Evolutionary conservation across 192 early-diverging fungal species (phyloP).

Genomic region (Entomortierella lignicola): DNA sequence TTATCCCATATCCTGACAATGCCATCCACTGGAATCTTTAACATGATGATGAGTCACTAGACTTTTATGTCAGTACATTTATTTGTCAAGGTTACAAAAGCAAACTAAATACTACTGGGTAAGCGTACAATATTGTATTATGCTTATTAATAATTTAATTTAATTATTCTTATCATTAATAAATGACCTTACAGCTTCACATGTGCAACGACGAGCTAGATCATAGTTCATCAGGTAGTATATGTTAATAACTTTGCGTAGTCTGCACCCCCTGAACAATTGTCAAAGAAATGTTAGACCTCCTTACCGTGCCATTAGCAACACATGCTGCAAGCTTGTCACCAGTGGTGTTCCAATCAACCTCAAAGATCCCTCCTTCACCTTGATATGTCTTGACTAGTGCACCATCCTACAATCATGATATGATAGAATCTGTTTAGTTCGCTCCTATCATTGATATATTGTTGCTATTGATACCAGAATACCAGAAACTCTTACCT

Average conservation of each 20-base stretch:
- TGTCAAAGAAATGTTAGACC: neutral
- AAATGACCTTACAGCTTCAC: slow-evolving; percentile 33
- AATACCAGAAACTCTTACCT: slow-evolving; percentile 43
- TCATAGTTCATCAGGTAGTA: neutral
- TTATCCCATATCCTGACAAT: too few relatives aligned
- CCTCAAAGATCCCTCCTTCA: slow-evolving; percentile 69
- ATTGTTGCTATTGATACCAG: neutral
- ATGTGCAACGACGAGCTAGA: slow-evolving; percentile 44
- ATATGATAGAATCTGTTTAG: neutral
- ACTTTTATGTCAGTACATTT: too few relatives aligned
- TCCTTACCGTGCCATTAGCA: slow-evolving; percentile 62
- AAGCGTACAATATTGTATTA: too few relatives aligned
- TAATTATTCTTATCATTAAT: too few relatives aligned
- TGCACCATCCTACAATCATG: slow-evolving; percentile 55
- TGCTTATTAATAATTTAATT: too few relatives aligned
- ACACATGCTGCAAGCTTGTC: slow-evolving; percentile 68
- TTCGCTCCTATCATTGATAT: neutral
- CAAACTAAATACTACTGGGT: too few relatives aligned
- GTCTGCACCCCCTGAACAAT: neutral
- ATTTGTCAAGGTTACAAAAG: too few relatives aligned
- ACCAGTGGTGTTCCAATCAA: slow-evolving; percentile 68
- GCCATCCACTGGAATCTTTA: too few relatives aligned
- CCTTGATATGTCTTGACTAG: slow-evolving; percentile 65
- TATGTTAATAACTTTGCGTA: neutral
- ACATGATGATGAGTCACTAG: too few relatives aligned